Percentiles rank a stretch among this genome's conserved stretches.
Conservation (phyloP, 202 grass and related monocot genomes). For the Brachypodium distachyon region DNA sequence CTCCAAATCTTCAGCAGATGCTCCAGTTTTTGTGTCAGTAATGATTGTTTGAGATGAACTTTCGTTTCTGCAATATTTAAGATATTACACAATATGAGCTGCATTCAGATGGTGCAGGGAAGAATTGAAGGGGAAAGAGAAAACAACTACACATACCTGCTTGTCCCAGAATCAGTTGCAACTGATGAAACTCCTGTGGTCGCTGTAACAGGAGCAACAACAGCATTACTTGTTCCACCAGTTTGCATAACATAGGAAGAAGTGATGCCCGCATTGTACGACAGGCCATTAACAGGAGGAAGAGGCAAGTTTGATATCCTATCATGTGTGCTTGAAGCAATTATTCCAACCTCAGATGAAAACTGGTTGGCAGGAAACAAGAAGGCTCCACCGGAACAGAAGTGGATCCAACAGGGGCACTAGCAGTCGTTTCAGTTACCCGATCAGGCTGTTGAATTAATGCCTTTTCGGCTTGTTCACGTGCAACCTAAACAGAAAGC, state of each 20-base stretch:
- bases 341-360: conserved; percentile 21
- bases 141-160: conserved; percentile 12
- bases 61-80: conserved; percentile 43
- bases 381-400: conserved; percentile 25
- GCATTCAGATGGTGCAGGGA: not conserved
- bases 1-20: conserved; percentile 75
- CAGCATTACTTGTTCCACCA: conserved; percentile 24
- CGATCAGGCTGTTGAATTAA: conserved; percentile 20
- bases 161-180: conserved; percentile 21
- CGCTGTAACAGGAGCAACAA: conserved; percentile 14
- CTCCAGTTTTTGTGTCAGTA: conserved; percentile 34
- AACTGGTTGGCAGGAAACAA: conserved; percentile 14
- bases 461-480: conserved; percentile 57
- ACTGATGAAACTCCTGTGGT: conserved; percentile 21
- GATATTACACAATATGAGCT: not conserved
- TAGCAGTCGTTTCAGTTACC: conserved; percentile 16
- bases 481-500: conserved; percentile 56
- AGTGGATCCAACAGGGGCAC: conserved; percentile 13
- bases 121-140: not conserved
- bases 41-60: conserved; percentile 28
- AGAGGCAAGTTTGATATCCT: conserved; percentile 1
- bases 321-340: conserved; percentile 26
- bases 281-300: conserved; percentile 10
- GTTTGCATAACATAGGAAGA: conserved; percentile 30
- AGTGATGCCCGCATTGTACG: conserved; percentile 17